Percentiles rank a stretch among this genome's conserved stretches.
These are phyloP conservation scores for California macrophylla DNA, from an alignment of 441 rosid genomes.

Conservation along the genomic window DNA sequence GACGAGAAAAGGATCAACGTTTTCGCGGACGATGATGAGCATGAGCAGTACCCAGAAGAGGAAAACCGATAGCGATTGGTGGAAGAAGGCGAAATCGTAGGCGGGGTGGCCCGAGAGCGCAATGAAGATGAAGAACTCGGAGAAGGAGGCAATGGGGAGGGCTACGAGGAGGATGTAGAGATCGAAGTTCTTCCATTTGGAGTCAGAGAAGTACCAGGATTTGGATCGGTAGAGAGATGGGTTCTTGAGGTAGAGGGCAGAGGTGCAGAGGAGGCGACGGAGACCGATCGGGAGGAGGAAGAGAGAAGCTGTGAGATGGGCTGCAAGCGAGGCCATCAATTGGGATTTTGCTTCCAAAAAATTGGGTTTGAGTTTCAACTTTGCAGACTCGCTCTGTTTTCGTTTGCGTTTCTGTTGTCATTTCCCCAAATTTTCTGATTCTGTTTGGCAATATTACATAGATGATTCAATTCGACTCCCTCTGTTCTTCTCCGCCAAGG, in stretches of 20 bases:
- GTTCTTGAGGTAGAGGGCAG: constrained; percentile 38
- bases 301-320: constrained; percentile 36
- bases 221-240: constrained; percentile 47
- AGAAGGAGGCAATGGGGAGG: constrained; percentile 49
- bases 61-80: constrained; percentile 30
- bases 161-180: constrained; percentile 37
- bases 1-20: constrained; percentile 21
- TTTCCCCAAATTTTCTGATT: no score
- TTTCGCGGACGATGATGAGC: constrained; percentile 29
- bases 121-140: constrained; percentile 38
- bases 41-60: constrained; percentile 38
- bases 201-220: constrained; percentile 41
- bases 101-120: constrained; percentile 37
- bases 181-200: constrained; percentile 39
- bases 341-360: neutral
- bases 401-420: neutral
- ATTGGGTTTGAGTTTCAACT: no score
- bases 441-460: no score
- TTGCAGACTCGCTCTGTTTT: neutral
- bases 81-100: constrained; percentile 40
- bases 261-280: constrained; percentile 40
- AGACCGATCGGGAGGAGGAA: constrained; percentile 43
- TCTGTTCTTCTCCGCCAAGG: no score
- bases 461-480: no score
- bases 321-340: constrained; percentile 41